A percentile compares a stretch with the other conserved stretches of the same genome.
These are phyloP conservation scores for Phytophthora niederhauseri DNA, from an alignment of 352 stramenopile genomes.

Conservation along the genomic window DNA sequence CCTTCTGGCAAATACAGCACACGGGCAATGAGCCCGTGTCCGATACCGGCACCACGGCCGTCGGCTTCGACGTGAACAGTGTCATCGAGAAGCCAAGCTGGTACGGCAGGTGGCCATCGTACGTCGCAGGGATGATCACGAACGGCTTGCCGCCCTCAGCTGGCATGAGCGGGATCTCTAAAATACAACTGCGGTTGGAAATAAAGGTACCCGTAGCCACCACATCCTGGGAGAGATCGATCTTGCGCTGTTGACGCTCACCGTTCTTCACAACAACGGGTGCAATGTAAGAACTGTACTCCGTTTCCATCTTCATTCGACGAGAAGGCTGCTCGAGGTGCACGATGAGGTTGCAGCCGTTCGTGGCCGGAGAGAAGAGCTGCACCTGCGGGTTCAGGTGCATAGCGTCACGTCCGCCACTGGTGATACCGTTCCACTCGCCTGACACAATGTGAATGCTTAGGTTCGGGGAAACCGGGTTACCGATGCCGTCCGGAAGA, in stretches of 20 bases:
- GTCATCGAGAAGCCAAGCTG: constrained; percentile 59
- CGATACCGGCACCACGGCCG: constrained; percentile 60
- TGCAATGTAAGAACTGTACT: constrained; percentile 82
- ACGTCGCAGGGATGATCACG: constrained; percentile 72
- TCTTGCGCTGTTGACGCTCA: constrained; percentile 69
- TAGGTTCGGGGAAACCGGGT: constrained; percentile 56
- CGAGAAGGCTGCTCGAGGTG: constrained; percentile 82
- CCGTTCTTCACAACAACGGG: constrained; percentile 82
- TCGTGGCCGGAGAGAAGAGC: constrained; percentile 64
- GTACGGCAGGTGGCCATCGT: constrained; percentile 62
- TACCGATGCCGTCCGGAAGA: constrained; percentile 63
- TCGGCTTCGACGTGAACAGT: constrained; percentile 68
- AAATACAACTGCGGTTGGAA: constrained; percentile 79
- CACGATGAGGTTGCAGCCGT: constrained; percentile 55
- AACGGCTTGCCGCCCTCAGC: constrained; percentile 51
- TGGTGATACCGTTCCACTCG: constrained; percentile 85
- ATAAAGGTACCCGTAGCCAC: constrained; percentile 86
- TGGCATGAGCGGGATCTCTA: constrained; percentile 59
- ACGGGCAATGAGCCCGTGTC: constrained; percentile 67
- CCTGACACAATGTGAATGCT: constrained; percentile 77
- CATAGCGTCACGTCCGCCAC: constrained; percentile 78
- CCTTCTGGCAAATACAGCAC: constrained; percentile 70
- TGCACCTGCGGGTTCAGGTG: constrained; percentile 90
- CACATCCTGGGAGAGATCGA: constrained; percentile 81
- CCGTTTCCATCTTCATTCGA: constrained; percentile 70